These are phyloP conservation scores for Hypoxylon sp. DNA, from an alignment of 2,329 filamentous ascomycete species.

Conservation along the genomic window DNA sequence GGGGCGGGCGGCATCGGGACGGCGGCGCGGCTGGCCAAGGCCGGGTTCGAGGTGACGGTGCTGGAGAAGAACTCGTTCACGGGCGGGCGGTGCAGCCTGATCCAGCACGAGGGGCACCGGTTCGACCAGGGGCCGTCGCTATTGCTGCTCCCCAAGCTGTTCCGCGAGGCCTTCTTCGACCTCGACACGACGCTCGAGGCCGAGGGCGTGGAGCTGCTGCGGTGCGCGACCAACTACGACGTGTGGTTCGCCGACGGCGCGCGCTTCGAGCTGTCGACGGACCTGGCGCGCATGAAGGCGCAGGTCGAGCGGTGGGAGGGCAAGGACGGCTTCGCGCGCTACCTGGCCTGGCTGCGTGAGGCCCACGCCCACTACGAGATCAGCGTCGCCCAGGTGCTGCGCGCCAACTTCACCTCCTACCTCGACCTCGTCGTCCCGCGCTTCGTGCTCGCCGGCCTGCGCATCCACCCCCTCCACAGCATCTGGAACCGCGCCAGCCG, in stretches of 20 bases:
- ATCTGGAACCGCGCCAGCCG: constrained; percentile 70
- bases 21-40: constrained; percentile 73
- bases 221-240: constrained; percentile 79
- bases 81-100: constrained; percentile 74
- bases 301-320: constrained; percentile 79
- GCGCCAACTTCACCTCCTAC: constrained; percentile 70
- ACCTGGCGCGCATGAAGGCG: constrained; percentile 73
- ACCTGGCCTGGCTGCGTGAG: constrained; percentile 71
- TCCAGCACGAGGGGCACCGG: constrained; percentile 67
- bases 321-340: constrained; percentile 73
- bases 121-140: constrained; percentile 82
- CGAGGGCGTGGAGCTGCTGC: constrained; percentile 72
- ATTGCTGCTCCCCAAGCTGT: constrained; percentile 74
- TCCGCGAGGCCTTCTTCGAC: constrained; percentile 73
- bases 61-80: constrained; percentile 80
- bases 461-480: constrained; percentile 74
- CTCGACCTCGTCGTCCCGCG: constrained; percentile 63
- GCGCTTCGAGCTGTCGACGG: constrained; percentile 69
- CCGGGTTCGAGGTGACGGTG: constrained; percentile 75
- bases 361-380: constrained; percentile 75
- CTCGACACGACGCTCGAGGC: constrained; percentile 70
- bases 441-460: constrained; percentile 66
- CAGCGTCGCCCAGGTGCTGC: constrained; percentile 69
- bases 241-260: constrained; percentile 76
- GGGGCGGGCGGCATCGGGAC: constrained; percentile 76